phyloP scores from a whole-genome alignment of 2,329 filamentous ascomycete species.

The Claviceps sp. region DNA sequence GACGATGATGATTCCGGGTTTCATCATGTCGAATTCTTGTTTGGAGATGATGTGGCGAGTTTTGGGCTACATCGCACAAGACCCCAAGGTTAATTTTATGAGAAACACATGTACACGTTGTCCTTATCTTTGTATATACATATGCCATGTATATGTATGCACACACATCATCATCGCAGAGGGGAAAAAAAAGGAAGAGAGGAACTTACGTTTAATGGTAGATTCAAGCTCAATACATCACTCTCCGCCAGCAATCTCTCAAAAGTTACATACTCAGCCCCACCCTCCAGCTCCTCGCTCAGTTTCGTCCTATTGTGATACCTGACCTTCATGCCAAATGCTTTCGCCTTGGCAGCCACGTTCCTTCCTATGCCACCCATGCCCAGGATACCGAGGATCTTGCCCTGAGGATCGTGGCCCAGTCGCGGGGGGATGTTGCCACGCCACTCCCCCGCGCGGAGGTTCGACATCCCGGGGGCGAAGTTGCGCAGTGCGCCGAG shows the following conservation, averaged over 20 bases:
- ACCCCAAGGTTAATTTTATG: not conserved
- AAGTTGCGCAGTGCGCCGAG: slow-evolving; percentile 68
- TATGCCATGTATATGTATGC: too few relatives aligned
- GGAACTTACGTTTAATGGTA: slow-evolving; percentile 61
- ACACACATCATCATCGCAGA: too few relatives aligned
- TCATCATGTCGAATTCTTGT: slow-evolving; percentile 62
- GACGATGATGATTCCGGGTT: slow-evolving; percentile 60
- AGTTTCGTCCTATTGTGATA: slow-evolving; percentile 62
- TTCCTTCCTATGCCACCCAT: slow-evolving; percentile 80
- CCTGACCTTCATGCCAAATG: slow-evolving; percentile 61
- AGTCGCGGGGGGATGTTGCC: slow-evolving; percentile 39
- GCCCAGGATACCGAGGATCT: slow-evolving; percentile 65
- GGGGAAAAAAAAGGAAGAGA: not conserved
- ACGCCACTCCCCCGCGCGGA: slow-evolving; percentile 56
- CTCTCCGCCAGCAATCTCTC: slow-evolving; percentile 56
- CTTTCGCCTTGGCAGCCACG: slow-evolving; percentile 58
- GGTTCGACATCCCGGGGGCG: slow-evolving; percentile 47
- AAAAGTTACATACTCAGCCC: slow-evolving; percentile 57
- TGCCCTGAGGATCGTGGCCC: slow-evolving; percentile 68
- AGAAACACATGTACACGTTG: not conserved
- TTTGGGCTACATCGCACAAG: slow-evolving; percentile 28
- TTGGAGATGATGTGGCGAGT: slow-evolving; percentile 66
- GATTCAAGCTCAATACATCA: slow-evolving; percentile 68
- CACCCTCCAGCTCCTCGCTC: slow-evolving; percentile 38
- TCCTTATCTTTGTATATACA: too few relatives aligned